Evolutionary conservation across 2,329 filamentous ascomycete genomes (phyloP), one percentile per base, ranked within the genome.

Genomic region (Colletotrichum costaricense): DNA sequence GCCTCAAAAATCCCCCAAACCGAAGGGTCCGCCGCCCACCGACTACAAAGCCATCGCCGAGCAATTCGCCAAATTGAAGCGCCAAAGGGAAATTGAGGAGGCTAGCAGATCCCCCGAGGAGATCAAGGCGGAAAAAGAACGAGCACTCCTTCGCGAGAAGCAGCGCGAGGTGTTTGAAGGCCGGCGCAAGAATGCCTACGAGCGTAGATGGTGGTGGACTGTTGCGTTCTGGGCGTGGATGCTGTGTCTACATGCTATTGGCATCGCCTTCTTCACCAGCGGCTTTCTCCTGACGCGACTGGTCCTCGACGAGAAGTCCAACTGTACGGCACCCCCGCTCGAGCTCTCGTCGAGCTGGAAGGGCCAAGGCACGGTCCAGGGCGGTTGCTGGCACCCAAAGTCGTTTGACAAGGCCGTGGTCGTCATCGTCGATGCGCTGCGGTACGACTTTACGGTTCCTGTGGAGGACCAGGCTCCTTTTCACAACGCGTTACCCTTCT

Each of bases 371-470:
- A 87, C 84, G 19, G 82, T 85, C 2, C 84, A 90, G 26, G 86
- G 88, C 70, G 97, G 97, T 76, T 99, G 97, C 88, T 99, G 97
- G 97, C 95, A 98, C 81, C 94, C 95, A 42, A 97, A 95, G 85
- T 94, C 92, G 2, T 99, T 98, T 80, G 91, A 97, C 75, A 97
- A 95, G 81, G 95, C 96, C 12, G 92, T 99, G 59, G 89, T 99
- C 28, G 90, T 99, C 69, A 86, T 99, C 63, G 93, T 99, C 71
- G 97, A 99, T 82, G 97, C 97, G 66, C 88, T 99, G 72, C 93
- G 97, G 73, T 99, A 99, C 84, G 97, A 99, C 82, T 99, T 99
- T 78, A 97, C 96, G 0, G 91, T 98, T 12, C 97, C 97, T 0
- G 92, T 93, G 73, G 84, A 87, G 57, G 85, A 89, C 70, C 87